Conservation (phyloP, 768 basidiomycete genomes). For the Tricholoma furcatifolium region DNA sequence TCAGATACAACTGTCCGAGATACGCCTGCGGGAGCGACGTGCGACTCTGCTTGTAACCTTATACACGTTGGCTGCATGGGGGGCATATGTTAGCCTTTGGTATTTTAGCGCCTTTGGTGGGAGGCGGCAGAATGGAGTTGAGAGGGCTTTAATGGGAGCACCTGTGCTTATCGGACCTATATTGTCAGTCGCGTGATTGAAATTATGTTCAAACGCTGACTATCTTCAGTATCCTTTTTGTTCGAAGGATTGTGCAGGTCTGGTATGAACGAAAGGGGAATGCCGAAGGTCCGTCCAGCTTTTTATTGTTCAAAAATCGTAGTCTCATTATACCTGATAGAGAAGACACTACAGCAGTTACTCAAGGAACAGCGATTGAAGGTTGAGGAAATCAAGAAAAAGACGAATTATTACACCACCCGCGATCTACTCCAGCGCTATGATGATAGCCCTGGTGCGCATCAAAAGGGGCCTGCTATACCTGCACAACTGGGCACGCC, state of each 20-base stretch:
- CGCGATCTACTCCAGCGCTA: slow-evolving; percentile 88
- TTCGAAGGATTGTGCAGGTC: slow-evolving; percentile 75
- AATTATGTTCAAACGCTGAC: slow-evolving; percentile 7
- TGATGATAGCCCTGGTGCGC: slow-evolving; percentile 60
- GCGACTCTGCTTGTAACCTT: slow-evolving; percentile 75
- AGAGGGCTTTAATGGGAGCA: slow-evolving; percentile 45
- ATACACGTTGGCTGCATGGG: slow-evolving; percentile 76
- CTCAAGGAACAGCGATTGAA: slow-evolving; percentile 79
- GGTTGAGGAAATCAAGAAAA: slow-evolving; percentile 96
- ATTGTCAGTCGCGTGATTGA: slow-evolving; percentile 49
- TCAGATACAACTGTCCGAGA: slow-evolving; percentile 73
- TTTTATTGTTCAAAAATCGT: not conserved
- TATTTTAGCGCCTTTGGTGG: slow-evolving; percentile 53
- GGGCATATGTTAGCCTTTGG: slow-evolving; percentile 71
- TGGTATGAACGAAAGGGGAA: slow-evolving; percentile 83
- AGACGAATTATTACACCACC: slow-evolving; percentile 93
- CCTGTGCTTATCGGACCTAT: slow-evolving; percentile 77
- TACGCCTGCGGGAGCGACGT: slow-evolving; percentile 81
- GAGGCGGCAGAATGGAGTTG: slow-evolving; percentile 27
- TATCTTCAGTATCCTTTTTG: slow-evolving; percentile 62
- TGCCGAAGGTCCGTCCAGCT: slow-evolving; percentile 62
- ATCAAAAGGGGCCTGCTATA: slow-evolving; percentile 34
- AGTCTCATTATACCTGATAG: slow-evolving; percentile 36
- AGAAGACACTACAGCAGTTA: slow-evolving; percentile 72
- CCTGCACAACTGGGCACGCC: slow-evolving; percentile 20